These are phyloP conservation scores for Insectozyma bohioensis DNA, from an alignment of 1,139 yeast genomes.

Conservation along the genomic window DNA sequence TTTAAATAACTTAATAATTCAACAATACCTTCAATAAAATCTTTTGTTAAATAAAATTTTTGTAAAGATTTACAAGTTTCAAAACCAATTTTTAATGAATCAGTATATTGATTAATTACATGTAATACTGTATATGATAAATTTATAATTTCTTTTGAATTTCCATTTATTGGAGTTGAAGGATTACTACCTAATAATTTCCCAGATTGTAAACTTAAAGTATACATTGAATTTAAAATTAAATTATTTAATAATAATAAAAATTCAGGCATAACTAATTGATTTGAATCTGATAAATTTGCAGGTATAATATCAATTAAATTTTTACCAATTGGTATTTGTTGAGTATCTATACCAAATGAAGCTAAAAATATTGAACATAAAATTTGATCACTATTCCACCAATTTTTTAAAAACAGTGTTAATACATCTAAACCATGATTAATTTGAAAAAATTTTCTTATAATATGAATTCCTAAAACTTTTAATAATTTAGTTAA, in stretches of 20 bases:
- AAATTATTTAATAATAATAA: slow-evolving; percentile 39
- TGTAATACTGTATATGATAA: slow-evolving; percentile 34
- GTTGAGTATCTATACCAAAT: slow-evolving; percentile 34
- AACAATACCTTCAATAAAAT: slow-evolving; percentile 41
- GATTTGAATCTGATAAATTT: slow-evolving; percentile 14
- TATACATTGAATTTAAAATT: slow-evolving; percentile 35
- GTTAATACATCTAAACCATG: slow-evolving; percentile 57
- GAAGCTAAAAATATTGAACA: slow-evolving; percentile 37
- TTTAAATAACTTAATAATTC: slow-evolving; percentile 39
- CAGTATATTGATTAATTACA: slow-evolving; percentile 34
- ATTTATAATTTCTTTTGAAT: slow-evolving; percentile 20
- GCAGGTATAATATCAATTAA: slow-evolving; percentile 13
- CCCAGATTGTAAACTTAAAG: slow-evolving; percentile 33
- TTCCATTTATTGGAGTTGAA: slow-evolving; percentile 25
- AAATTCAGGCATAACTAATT: slow-evolving; percentile 40
- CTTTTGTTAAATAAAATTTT: slow-evolving; percentile 26
- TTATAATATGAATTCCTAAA: slow-evolving; percentile 48
- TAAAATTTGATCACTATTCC: slow-evolving; percentile 42
- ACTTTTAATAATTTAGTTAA: slow-evolving; percentile 49
- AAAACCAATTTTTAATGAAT: slow-evolving; percentile 31
- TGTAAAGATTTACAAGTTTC: slow-evolving; percentile 23
- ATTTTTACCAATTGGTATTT: slow-evolving; percentile 5
- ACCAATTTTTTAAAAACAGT: slow-evolving; percentile 43
- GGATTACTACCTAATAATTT: slow-evolving; percentile 39
- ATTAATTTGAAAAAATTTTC: slow-evolving; percentile 49